Percentiles rank a stretch among this genome's conserved stretches.
Conservation (phyloP, 169 alveolate genomes). For the Besnoitia besnoiti region DNA sequence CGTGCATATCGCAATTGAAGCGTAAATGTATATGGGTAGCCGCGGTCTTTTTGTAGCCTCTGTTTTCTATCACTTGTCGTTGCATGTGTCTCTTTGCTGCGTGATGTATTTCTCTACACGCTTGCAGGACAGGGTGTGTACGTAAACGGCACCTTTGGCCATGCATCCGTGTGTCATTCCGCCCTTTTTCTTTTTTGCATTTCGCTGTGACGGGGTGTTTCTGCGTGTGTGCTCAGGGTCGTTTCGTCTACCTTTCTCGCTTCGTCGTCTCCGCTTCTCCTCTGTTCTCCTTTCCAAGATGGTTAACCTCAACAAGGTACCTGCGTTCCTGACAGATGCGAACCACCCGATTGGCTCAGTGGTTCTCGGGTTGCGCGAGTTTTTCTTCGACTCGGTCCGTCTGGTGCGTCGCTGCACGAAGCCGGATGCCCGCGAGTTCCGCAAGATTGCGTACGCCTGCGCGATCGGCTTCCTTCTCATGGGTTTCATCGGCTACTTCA, state of each 20-base stretch:
- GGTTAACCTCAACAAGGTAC: constrained; percentile 47
- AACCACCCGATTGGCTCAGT: constrained; percentile 44
- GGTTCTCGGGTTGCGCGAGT: constrained; percentile 15
- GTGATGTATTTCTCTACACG: background rate
- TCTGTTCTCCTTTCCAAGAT: background rate
- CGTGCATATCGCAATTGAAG: too few relatives aligned
- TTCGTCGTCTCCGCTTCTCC: background rate
- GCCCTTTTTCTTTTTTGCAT: too few relatives aligned
- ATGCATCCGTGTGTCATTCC: too few relatives aligned
- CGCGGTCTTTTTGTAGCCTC: too few relatives aligned
- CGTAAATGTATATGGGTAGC: too few relatives aligned
- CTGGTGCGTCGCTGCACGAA: constrained; percentile 80
- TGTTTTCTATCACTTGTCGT: too few relatives aligned
- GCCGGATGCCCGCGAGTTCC: constrained; percentile 91
- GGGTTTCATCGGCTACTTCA: constrained; percentile 90
- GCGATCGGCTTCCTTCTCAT: constrained; percentile 91
- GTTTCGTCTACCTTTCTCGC: background rate
- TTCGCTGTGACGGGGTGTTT: background rate
- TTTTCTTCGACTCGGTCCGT: constrained; percentile 34
- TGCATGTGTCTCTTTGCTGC: too few relatives aligned
- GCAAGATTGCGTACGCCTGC: constrained; percentile 91
- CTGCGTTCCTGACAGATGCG: constrained; percentile 33
- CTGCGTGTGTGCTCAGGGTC: background rate
- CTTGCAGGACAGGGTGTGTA: background rate
- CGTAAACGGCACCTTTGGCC: too few relatives aligned